phyloP scores from a whole-genome alignment of 2,329 filamentous ascomycete genomes.

The Apiospora hydei region DNA sequence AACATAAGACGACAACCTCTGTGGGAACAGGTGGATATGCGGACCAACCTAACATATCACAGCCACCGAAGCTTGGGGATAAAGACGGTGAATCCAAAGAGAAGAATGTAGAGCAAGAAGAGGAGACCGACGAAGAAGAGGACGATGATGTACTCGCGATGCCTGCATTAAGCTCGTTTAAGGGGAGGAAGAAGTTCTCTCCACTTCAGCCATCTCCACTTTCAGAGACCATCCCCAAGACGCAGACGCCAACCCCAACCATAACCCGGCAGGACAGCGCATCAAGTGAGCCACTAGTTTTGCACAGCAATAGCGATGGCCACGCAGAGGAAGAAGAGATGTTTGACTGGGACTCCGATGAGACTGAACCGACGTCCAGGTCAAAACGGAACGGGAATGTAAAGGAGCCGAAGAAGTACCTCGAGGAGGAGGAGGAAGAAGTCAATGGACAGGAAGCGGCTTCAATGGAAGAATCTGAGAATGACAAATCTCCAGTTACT shows the following conservation, averaged over 20 bases:
- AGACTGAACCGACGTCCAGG: slow-evolving; percentile 28
- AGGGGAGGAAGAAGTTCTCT: slow-evolving; percentile 38
- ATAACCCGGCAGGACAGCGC: slow-evolving; percentile 27
- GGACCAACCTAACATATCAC: slow-evolving; percentile 28
- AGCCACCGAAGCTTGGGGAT: neutral
- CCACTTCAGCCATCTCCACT: slow-evolving; percentile 28
- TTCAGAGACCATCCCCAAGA: slow-evolving; percentile 24
- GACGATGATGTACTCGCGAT: slow-evolving; percentile 39
- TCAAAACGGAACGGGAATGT: slow-evolving; percentile 35
- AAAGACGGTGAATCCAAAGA: slow-evolving; percentile 23
- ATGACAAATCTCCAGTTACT: slow-evolving; percentile 34
- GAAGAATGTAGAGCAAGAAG: slow-evolving; percentile 30
- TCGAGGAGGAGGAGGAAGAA: slow-evolving; percentile 39
- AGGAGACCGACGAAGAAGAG: slow-evolving; percentile 30
- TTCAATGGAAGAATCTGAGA: slow-evolving; percentile 29
- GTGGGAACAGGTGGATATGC: slow-evolving; percentile 5
- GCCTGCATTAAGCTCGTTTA: slow-evolving; percentile 35
- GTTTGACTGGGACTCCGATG: slow-evolving; percentile 55
- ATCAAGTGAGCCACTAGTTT: slow-evolving; percentile 31
- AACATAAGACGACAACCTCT: slow-evolving; percentile 21
- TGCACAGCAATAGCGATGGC: neutral
- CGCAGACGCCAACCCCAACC: slow-evolving; percentile 22
- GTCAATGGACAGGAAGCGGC: slow-evolving; percentile 33
- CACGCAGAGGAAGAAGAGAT: slow-evolving; percentile 46
- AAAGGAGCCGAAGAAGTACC: slow-evolving; percentile 37